These are phyloP conservation scores for Leersia perrieri DNA, from an alignment of 176 grass and related monocot species.

Conservation along the genomic window DNA sequence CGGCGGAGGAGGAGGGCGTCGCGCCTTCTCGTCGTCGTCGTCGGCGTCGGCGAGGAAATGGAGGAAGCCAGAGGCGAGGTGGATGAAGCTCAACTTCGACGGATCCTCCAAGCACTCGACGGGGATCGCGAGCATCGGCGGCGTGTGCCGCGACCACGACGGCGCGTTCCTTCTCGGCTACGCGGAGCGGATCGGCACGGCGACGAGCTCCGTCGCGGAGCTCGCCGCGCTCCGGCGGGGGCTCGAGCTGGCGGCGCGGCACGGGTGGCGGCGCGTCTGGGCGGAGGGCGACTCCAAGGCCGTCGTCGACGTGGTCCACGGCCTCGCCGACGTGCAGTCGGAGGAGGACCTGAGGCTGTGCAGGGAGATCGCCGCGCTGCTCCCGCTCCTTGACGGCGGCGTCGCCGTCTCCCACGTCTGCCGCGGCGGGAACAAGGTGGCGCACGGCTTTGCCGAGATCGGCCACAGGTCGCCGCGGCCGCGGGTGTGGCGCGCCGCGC, in stretches of 20 bases:
- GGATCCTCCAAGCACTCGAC: conserved; percentile 52
- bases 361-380: conserved; percentile 38
- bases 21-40: background rate
- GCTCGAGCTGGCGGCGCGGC: conserved; percentile 52
- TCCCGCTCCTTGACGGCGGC: conserved; percentile 32
- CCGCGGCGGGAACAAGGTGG: conserved; percentile 57
- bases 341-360: conserved; percentile 34
- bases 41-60: conserved; percentile 25
- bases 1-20: background rate
- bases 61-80: conserved; percentile 58
- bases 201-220: conserved; percentile 64
- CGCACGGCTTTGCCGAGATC: conserved; percentile 53
- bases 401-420: conserved; percentile 49
- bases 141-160: conserved; percentile 70
- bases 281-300: conserved; percentile 58
- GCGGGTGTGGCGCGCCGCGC: conserved; percentile 45
- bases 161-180: conserved; percentile 72
- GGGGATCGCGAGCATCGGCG: conserved; percentile 72
- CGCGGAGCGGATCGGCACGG: conserved; percentile 57
- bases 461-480: conserved; percentile 27
- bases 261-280: conserved; percentile 53
- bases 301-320: conserved; percentile 35
- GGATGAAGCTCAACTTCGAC: conserved; percentile 86
- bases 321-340: background rate
- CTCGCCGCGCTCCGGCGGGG: conserved; percentile 51